phyloP scores from a whole-genome alignment of 2,329 filamentous ascomycete species.

The Lecanoromycetidae sp. region DNA sequence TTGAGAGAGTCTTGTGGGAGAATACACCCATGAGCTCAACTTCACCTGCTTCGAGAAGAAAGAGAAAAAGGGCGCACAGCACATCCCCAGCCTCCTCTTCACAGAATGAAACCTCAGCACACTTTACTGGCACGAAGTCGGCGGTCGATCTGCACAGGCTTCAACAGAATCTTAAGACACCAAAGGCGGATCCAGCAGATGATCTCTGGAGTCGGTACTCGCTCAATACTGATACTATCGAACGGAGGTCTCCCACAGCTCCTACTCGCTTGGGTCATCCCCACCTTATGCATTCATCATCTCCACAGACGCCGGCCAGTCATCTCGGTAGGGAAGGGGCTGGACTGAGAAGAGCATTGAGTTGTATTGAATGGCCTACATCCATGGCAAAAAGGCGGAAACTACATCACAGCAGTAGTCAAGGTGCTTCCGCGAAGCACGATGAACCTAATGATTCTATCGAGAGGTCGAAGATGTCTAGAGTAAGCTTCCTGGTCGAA shows the following conservation, averaged over 20 bases:
- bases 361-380: conserved; percentile 56
- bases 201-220: conserved; percentile 70
- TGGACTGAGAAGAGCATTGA: conserved; percentile 51
- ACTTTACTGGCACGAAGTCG: conserved; percentile 29
- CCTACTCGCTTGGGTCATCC: background rate
- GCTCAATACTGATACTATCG: conserved; percentile 32
- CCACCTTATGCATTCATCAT: conserved; percentile 37
- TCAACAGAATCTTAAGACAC: conserved; percentile 49
- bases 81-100: conserved; percentile 64
- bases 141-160: conserved; percentile 48
- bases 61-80: conserved; percentile 58
- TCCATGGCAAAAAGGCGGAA: conserved; percentile 51
- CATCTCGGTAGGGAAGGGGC: conserved; percentile 31
- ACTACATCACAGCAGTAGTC: conserved; percentile 35
- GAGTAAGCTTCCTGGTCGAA: conserved; percentile 49
- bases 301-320: conserved; percentile 51
- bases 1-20: conserved; percentile 51
- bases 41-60: conserved; percentile 27
- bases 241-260: conserved; percentile 25
- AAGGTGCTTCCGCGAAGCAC: conserved; percentile 29
- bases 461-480: conserved; percentile 31
- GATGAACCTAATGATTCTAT: conserved; percentile 25
- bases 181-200: conserved; percentile 58
- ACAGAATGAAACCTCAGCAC: conserved; percentile 31
- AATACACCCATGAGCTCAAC: conserved; percentile 35